Evolutionary conservation across 805 yeast genomes (phyloP), one percentile per base, ranked within the genome.

Genomic region (Millerago galiae): DNA sequence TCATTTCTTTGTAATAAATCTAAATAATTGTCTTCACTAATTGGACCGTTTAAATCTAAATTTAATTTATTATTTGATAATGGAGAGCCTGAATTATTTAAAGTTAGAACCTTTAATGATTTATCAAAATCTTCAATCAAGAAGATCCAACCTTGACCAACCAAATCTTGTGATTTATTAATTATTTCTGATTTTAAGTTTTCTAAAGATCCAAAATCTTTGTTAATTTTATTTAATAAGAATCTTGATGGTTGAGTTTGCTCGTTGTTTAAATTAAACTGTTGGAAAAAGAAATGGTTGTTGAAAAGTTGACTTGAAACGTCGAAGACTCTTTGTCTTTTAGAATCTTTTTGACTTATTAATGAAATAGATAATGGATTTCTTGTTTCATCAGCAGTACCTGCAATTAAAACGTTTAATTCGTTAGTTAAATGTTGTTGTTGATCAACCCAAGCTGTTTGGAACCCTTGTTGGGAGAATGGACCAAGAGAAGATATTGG

Each of bases 241-340:
- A 55, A 43, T 51, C 68, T 62, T 16, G 68, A 62, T 42, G 75
- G 68, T 41, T 55, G 51, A 11, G 61, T 55, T 7, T 38, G 42
- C 17, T 51, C 54, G 15, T 52, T 45, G 25, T 43, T 48, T 9
- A 58, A 43, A 3, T 54, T 46, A 38, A 81, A 65, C 55, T 83
- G 84, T 60, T 83, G 78, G 56, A 89, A 80, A 55, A 84, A 88
- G 39, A 93, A 72, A 65, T 91, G 99, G 67, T 93, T 93, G 66
- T 89, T 90, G 67, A 85, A 91, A 3, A 89, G 81, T 60, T 85
- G 95, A 5, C 96, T 85, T 3, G 98, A 97, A 56, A 74, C 77
- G 65, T 90, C 93, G 71, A 82, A 90, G n/a, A 77, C 63, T 42
- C 77, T 75, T 28, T 89, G 81, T 53, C 77, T 75, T 26, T 79